Evolutionary conservation across 2,329 filamentous ascomycete genomes (phyloP).

Genomic region (Calycina herbarum): DNA sequence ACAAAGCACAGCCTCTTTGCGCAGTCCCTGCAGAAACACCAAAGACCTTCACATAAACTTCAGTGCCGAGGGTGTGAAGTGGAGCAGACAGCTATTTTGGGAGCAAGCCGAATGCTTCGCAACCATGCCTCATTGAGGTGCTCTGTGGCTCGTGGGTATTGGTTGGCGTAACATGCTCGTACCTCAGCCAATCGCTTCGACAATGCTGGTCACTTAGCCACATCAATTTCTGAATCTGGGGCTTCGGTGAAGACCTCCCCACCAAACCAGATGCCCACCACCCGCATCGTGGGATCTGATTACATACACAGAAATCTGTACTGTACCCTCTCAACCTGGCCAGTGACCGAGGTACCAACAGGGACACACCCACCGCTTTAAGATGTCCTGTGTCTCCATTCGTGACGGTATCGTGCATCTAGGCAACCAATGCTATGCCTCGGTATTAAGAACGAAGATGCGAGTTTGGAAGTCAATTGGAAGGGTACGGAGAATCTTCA

Average conservation of each 20-base stretch:
- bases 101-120: constrained; percentile 8
- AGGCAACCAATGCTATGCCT: constrained; percentile 8
- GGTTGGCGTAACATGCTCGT: constrained; percentile 14
- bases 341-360: neutral
- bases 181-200: constrained; percentile 20
- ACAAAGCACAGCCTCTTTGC: constrained; percentile 26
- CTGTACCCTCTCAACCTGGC: constrained; percentile 1
- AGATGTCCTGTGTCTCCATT: constrained; percentile 8
- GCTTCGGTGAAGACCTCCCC: constrained; percentile 5
- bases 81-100: constrained; percentile 20
- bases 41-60: neutral
- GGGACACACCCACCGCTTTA: constrained; percentile 2
- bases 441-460: neutral
- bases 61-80: constrained; percentile 7
- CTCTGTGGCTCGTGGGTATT: neutral
- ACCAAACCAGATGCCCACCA: too few species aligned
- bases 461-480: neutral
- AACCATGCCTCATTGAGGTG: constrained; percentile 9
- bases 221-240: constrained; percentile 9
- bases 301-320: constrained; percentile 11
- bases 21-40: constrained; percentile 14
- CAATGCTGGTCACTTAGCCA: constrained; percentile 13
- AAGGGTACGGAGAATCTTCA: neutral
- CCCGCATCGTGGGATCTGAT: constrained; percentile 7
- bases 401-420: constrained; percentile 12